Evolutionary conservation across 2,329 filamentous ascomycete genomes (phyloP), one percentile per base, ranked within the genome.

Genomic region (Verticillium albo-atrum): DNA sequence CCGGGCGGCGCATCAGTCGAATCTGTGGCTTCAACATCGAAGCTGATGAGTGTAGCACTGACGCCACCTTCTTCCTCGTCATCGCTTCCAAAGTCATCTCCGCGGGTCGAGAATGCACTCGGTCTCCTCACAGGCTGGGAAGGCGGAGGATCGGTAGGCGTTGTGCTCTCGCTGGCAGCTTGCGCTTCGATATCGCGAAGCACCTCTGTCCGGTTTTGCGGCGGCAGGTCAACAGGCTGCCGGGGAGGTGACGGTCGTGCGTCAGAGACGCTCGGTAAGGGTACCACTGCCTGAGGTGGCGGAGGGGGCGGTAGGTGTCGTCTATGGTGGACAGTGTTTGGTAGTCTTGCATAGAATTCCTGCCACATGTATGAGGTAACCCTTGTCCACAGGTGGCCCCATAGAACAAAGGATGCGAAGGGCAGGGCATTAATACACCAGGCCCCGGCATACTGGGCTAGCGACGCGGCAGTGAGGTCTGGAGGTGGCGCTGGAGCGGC

Each of bases 21-120:
- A 54, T 85, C 83, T 3, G 78, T 80, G 0, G 83, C 80, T 62
- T 87, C 84, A 28, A 86, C 82, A 59, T 87, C 84, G 59, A 87
- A 86, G 63, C 82, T 85, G 56, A 87, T 85, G 5, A 86, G 71
- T 0, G 83, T 85, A 1, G 82, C 79, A 58, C 79, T 83, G 26
- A 85, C 73, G 54, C 79, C 76, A 54, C 84, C 83, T 15, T 80
- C 74, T 17, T 83, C 83, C 55, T 85, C 82, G 57, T 86, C 83
- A 54, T 86, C 84, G 14, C 77, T 82, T 12, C 74, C 79, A 60
- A 81, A 83, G 47, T 84, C 82, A 59, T 82, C 79, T 15, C 74
- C 79, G n/a, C 79, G 70, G 10, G 73, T 70, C 0, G 81, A 82
- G 60, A 81, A 74, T 1, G 77, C 76, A 65, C 80, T 80, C 26